Evolutionary conservation across 179 eudicot species (phyloP), one percentile per base, ranked within the genome.

Genomic region (Heliamphora pulchella): DNA sequence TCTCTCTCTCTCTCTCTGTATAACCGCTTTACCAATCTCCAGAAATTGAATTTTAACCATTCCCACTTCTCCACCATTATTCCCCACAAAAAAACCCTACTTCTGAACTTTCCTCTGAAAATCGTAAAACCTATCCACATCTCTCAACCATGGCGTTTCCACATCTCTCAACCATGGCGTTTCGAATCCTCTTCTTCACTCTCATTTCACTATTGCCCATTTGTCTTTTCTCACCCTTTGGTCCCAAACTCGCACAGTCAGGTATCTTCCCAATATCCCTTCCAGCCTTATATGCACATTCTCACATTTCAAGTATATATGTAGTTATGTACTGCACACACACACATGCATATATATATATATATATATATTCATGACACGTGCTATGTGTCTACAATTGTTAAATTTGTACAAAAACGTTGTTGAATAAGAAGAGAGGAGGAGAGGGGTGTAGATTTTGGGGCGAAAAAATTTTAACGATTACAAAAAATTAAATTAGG

Each of bases 181-280:
- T 74, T 80, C 84, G 80, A 82, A 62, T 58, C 2, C 83, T 79
- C 81, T 54, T 84, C 67, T 79, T 55, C 81, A 46, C 22, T 11
- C 15, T 77, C 74, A 61, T 62, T 41, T 69, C 59, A 59, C 8
- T 79, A 14, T 48, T 82, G 43, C 46, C 79, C 74, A 7, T 82
- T 9, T 10, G 85, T 71, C 72, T 88, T 76, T 67, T 67, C 79
- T 1, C 76, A 39, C 41, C 77, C 20, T 66, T 71, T 17, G 43
- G 50, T 20, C 77, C 81, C 46, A 71, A 63, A 55, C 57, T 85
- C n/a, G 84, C 85, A 44, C 17, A 83, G 64, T 76, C 88, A 82
- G 87, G 94, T 91, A 86, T n/a, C 62, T 53, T 64, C 55, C 7
- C 5, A n/a, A n/a, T n/a, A n/a, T n/a, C n/a, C n/a, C 50, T 8